Percentiles rank a stretch among this genome's conserved stretches.
These are phyloP conservation scores for Zancudomyces culisetae DNA, from an alignment of 371 early-diverging fungal species.

Conservation along the genomic window DNA sequence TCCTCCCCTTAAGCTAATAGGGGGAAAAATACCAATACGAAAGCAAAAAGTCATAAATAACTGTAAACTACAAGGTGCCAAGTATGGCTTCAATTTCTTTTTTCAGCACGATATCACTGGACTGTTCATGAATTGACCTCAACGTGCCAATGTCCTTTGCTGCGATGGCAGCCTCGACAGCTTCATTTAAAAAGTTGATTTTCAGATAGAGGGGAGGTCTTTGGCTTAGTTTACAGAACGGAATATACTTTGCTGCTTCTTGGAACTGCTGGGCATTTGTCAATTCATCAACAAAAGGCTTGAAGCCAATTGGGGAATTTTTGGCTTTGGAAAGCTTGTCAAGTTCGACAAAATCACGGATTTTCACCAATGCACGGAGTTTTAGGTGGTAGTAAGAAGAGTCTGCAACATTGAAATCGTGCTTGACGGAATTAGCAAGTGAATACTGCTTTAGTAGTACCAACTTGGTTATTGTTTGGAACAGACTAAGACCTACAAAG, in stretches of 20 bases:
- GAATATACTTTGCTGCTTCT: slow-evolving; percentile 62
- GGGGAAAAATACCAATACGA: no score
- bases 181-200: slow-evolving; percentile 57
- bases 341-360: slow-evolving; percentile 69
- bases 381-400: slow-evolving; percentile 78
- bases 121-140: slow-evolving; percentile 22
- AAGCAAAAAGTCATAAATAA: no score
- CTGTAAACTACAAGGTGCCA: slow-evolving; percentile 1
- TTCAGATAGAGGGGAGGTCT: slow-evolving; percentile 50
- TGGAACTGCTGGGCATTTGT: slow-evolving; percentile 50
- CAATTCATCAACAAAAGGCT: slow-evolving; percentile 70
- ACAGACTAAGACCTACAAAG: slow-evolving; percentile 54
- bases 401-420: slow-evolving; percentile 78
- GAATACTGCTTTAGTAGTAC: slow-evolving; percentile 46
- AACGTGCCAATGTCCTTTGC: slow-evolving; percentile 45
- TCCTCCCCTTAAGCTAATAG: no score
- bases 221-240: slow-evolving; percentile 43
- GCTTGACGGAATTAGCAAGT: slow-evolving; percentile 52
- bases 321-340: slow-evolving; percentile 60
- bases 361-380: slow-evolving; percentile 58
- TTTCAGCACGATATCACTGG: slow-evolving; percentile 10
- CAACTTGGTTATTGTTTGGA: slow-evolving; percentile 68
- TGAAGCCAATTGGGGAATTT: slow-evolving; percentile 68
- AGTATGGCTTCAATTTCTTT: slow-evolving; percentile 9
- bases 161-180: slow-evolving; percentile 48